phyloP scores from a whole-genome alignment of 371 early-diverging fungal genomes.

The Coemansia sp. region DNA sequence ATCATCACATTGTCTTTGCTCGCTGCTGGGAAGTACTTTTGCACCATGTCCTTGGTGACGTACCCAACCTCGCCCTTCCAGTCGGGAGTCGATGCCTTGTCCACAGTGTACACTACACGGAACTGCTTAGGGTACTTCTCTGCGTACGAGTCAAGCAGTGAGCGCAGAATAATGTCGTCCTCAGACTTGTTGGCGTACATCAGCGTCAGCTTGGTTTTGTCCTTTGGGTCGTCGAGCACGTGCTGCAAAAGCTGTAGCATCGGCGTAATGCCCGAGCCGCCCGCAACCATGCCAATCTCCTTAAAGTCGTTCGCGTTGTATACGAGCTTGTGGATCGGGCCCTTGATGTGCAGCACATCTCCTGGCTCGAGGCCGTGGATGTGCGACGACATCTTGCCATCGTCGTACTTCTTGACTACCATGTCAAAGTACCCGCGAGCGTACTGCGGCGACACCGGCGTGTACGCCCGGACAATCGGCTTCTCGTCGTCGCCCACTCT shows the following conservation, averaged over 20 bases:
- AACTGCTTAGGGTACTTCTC: constrained; percentile 74
- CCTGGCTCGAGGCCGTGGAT: constrained; percentile 79
- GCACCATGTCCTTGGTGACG: constrained; percentile 66
- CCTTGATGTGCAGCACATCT: constrained; percentile 84
- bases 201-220: constrained; percentile 83
- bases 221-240: constrained; percentile 68
- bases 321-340: constrained; percentile 83
- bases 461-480: constrained; percentile 85
- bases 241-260: constrained; percentile 79
- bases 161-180: constrained; percentile 81
- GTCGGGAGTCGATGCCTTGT: constrained; percentile 61
- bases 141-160: constrained; percentile 74
- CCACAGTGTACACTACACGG: constrained; percentile 79
- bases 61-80: constrained; percentile 74
- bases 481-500: constrained; percentile 54
- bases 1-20: constrained; percentile 57
- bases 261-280: constrained; percentile 95
- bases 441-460: constrained; percentile 76
- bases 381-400: constrained; percentile 71
- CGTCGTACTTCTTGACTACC: constrained; percentile 76
- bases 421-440: constrained; percentile 81
- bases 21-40: constrained; percentile 61
- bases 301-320: constrained; percentile 73
- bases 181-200: constrained; percentile 85
- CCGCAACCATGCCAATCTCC: constrained; percentile 82